Conservation (phyloP, 148 eudicot species). For the Rhododendron ovatum region DNA sequence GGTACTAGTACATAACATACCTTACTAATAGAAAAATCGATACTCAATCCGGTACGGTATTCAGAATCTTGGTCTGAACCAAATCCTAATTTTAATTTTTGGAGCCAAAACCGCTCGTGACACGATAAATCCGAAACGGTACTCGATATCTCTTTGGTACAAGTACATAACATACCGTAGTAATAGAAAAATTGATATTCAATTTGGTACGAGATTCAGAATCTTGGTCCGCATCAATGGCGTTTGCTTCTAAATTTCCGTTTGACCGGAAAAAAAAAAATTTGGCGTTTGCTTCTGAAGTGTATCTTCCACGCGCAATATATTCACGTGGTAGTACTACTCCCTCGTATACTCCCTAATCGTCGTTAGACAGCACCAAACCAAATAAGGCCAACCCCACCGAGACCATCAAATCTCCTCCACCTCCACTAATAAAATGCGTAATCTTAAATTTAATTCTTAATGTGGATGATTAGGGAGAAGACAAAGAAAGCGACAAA, state of each 20-base stretch:
- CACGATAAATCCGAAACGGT: too few relatives aligned
- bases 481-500: slow-evolving; percentile 22
- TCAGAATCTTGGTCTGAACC: too few relatives aligned
- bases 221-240: neutral
- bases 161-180: too few relatives aligned
- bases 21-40: too few relatives aligned
- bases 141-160: too few relatives aligned
- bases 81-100: too few relatives aligned
- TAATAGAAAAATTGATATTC: too few relatives aligned
- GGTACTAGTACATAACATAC: too few relatives aligned
- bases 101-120: too few relatives aligned
- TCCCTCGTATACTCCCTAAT: neutral
- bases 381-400: slow-evolving; percentile 19
- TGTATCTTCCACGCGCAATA: slow-evolving; percentile 7
- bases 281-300: neutral
- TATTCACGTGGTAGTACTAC: slow-evolving; percentile 3
- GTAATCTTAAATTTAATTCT: neutral
- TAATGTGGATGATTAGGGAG: slow-evolving; percentile 5
- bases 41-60: too few relatives aligned
- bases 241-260: neutral
- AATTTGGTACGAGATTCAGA: too few relatives aligned
- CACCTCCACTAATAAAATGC: neutral
- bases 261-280: too few relatives aligned
- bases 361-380: slow-evolving; percentile 20
- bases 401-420: slow-evolving; percentile 21